phyloP scores from a whole-genome alignment of 495 filamentous ascomycete genomes.

The Aspergillus conjunctus region DNA sequence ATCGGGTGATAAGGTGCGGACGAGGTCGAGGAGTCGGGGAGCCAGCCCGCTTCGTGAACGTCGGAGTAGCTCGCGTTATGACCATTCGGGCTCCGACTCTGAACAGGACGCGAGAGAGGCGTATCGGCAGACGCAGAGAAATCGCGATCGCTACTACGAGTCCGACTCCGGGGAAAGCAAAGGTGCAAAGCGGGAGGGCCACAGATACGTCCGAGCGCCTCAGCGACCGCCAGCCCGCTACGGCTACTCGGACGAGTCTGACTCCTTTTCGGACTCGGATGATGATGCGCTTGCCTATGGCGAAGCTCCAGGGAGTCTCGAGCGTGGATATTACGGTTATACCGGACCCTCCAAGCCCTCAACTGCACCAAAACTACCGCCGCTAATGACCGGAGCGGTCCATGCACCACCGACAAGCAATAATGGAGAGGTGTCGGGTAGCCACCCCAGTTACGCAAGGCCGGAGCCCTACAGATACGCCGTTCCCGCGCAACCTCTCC shows the following conservation, averaged over 20 bases:
- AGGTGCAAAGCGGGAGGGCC: slow-evolving; percentile 23
- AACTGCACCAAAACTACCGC: slow-evolving; percentile 11
- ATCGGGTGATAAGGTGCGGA: slow-evolving; percentile 23
- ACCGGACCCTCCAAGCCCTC: slow-evolving; percentile 12
- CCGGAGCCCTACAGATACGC: slow-evolving; percentile 55
- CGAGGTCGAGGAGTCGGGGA: slow-evolving; percentile 26
- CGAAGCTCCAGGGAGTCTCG: slow-evolving; percentile 24
- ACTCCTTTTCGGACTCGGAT: slow-evolving; percentile 7
- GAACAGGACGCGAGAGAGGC: slow-evolving; percentile 39
- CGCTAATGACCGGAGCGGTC: slow-evolving; percentile 25
- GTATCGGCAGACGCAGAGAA: slow-evolving; percentile 30
- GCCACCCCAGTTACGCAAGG: slow-evolving; percentile 51
- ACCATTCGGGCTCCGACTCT: slow-evolving; percentile 49
- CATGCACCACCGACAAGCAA: slow-evolving; percentile 9
- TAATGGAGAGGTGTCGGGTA: slow-evolving; percentile 26
- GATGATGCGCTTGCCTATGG: slow-evolving; percentile 46
- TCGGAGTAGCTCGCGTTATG: slow-evolving; percentile 44
- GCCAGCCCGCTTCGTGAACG: slow-evolving; percentile 33
- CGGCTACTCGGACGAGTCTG: slow-evolving; percentile 43
- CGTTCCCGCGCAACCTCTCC: slow-evolving; percentile 36
- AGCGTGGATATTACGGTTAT: slow-evolving; percentile 25
- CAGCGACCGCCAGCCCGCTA: slow-evolving; percentile 32
- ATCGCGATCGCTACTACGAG: slow-evolving; percentile 40
- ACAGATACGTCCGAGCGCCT: slow-evolving; percentile 30
- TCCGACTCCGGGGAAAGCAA: slow-evolving; percentile 31